A percentile compares a stretch with the other conserved stretches of the same genome.
Conservation (phyloP, 2,329 filamentous ascomycete species). For the Penicillium hordei region DNA sequence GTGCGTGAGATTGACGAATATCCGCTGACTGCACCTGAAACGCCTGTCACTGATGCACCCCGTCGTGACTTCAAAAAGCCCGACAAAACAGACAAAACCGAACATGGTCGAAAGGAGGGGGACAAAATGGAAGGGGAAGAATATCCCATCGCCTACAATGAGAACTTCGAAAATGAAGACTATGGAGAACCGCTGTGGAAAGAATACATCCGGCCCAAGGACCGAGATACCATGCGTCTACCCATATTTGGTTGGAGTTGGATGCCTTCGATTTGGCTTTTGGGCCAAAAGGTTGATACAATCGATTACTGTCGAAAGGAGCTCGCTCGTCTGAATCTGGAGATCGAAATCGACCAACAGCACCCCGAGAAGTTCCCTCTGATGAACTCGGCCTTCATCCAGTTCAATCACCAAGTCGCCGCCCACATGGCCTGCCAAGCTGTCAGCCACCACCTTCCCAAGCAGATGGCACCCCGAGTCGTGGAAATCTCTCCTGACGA, state of each 20-base stretch:
- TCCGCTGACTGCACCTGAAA: constrained; percentile 38
- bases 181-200: constrained; percentile 72
- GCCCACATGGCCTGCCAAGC: constrained; percentile 98
- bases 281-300: constrained; percentile 89
- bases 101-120: constrained; percentile 23
- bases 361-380: constrained; percentile 81
- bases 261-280: constrained; percentile 73
- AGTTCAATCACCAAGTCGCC: constrained; percentile 96
- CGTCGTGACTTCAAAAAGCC: constrained; percentile 7
- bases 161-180: constrained; percentile 61
- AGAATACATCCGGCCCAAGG: constrained; percentile 74
- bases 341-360: constrained; percentile 88
- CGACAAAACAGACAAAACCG: constrained; percentile 11
- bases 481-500: constrained; percentile 94
- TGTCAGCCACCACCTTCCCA: constrained; percentile 84
- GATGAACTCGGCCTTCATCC: constrained; percentile 96
- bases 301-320: constrained; percentile 90
- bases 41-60: constrained; percentile 17
- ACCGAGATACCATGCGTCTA: constrained; percentile 81
- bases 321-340: constrained; percentile 80
- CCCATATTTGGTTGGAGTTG: constrained; percentile 63
- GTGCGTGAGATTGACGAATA: constrained; percentile 35
- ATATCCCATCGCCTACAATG: constrained; percentile 65
- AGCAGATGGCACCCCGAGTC: constrained; percentile 86
- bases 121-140: constrained; percentile 33